Base-by-base conservation (phyloP, 2,329 filamentous ascomycete species). In the Boeremia exigua region DNA sequence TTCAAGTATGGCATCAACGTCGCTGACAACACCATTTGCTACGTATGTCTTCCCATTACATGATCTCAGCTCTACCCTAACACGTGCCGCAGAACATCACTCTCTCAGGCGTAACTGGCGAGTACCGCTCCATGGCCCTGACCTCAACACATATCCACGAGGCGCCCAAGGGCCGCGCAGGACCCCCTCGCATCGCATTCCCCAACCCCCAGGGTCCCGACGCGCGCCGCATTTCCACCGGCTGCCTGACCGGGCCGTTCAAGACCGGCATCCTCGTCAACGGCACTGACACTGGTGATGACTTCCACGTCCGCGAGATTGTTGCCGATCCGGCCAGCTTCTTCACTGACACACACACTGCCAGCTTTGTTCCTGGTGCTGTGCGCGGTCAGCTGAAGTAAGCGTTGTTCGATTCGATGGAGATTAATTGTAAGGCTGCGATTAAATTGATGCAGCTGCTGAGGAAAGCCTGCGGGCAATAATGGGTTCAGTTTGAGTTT, bases 91-190 rank as follows among this genome's bases (percentile, higher is more conserved):
- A 78, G 69, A 80, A 84, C 73, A 84, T 85, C 69, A 81, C 77
- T 33, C 73, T 85, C 40, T 68, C 74, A 38, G 76, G 75, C 56
- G 81, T 85, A 66, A 74, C 73, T 19, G 82, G 82, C 48, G 71
- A 80, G 2, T 85, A 83, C 67, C 65, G 77, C 61, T 84, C 81
- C 7, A 75, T 77, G 0, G 83, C 83, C 38, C 62, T 69, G 27
- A 83, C 82, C 6, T 80, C 83, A 15, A 86, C 83, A 1, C 83
- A 85, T 69, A 81, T 85, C 59, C 82, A 85, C 70, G 73, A 84
- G 68, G 81, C 72, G 6, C 67, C 62, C 19, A 73, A 70, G 52
- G 82, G 82, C 58, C 72, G 69, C 45, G 63, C 78, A 17, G 82
- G 83, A 6, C 82, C 82, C 33, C 83, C 82, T 49, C 76, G 82